Evolutionary conservation across 495 filamentous ascomycete species (phyloP).

Genomic region (Aspergillus coremiiformis): DNA sequence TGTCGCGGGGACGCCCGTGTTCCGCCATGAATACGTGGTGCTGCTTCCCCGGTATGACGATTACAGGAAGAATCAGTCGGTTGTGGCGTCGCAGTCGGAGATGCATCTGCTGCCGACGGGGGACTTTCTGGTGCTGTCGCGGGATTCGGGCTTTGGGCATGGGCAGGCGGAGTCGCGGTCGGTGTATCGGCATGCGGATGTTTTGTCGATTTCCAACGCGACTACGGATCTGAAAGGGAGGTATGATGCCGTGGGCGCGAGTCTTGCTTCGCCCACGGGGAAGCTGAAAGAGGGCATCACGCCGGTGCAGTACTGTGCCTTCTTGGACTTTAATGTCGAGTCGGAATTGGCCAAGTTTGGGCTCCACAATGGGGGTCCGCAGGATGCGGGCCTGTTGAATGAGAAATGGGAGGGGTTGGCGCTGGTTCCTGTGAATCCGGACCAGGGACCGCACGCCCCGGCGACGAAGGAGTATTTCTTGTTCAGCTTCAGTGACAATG

Average conservation of each 20-base stretch:
- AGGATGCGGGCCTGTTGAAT: constrained; percentile 53
- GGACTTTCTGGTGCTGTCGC: constrained; percentile 63
- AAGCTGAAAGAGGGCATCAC: constrained; percentile 49
- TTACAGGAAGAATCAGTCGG: constrained; percentile 27
- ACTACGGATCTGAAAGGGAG: constrained; percentile 62
- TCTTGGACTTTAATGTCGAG: constrained; percentile 68
- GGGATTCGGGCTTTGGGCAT: constrained; percentile 56
- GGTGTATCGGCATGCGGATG: constrained; percentile 65
- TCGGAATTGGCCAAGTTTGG: constrained; percentile 59
- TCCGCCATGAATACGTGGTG: constrained; percentile 61
- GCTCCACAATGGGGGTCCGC: constrained; percentile 58
- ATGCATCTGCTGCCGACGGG: constrained; percentile 56
- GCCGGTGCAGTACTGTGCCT: constrained; percentile 59
- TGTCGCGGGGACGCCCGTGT: constrained; percentile 33
- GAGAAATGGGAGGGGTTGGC: constrained; percentile 80
- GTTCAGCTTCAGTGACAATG: constrained; percentile 66
- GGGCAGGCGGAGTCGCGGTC: constrained; percentile 47
- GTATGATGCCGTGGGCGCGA: constrained; percentile 45
- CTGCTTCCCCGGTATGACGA: constrained; percentile 53
- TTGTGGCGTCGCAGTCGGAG: constrained; percentile 64
- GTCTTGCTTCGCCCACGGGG: constrained; percentile 48
- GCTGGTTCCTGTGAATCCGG: constrained; percentile 52
- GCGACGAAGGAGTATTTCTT: constrained; percentile 57
- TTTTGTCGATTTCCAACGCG: constrained; percentile 53
- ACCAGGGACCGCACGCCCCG: constrained; percentile 15